Evolutionary conservation across 2,329 filamentous ascomycete species (phyloP).

Genomic region (Trichoderma arundinaceum): DNA sequence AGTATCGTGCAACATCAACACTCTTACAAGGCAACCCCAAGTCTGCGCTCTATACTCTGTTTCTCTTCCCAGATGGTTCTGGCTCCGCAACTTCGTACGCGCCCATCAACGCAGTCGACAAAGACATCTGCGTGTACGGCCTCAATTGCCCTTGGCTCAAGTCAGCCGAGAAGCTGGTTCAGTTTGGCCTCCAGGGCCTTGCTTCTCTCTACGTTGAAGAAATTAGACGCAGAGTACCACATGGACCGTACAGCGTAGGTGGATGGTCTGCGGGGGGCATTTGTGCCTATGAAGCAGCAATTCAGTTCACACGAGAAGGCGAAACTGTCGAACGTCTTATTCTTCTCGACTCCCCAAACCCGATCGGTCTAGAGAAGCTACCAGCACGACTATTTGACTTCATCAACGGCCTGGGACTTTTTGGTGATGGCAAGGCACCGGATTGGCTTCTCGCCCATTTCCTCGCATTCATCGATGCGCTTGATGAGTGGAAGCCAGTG

Average conservation of each 20-base stretch:
- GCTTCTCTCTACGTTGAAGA: constrained; percentile 60
- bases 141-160: constrained; percentile 68
- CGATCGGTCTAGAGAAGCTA: constrained; percentile 69
- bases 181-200: constrained; percentile 40
- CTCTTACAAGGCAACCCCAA: constrained; percentile 24
- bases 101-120: constrained; percentile 43
- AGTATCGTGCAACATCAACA: constrained; percentile 29
- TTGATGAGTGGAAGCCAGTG: constrained; percentile 70
- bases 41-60: constrained; percentile 22
- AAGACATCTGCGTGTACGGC: constrained; percentile 57
- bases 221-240: constrained; percentile 72
- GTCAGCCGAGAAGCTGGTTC: constrained; percentile 53
- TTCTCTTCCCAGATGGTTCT: constrained; percentile 56
- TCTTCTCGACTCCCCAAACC: constrained; percentile 69
- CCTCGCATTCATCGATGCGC: constrained; percentile 67
- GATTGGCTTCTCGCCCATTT: constrained; percentile 76
- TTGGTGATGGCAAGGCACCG: constrained; percentile 69
- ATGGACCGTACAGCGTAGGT: constrained; percentile 69
- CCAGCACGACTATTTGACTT: constrained; percentile 67
- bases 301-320: constrained; percentile 61
- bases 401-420: constrained; percentile 73
- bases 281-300: constrained; percentile 69
- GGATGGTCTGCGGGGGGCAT: constrained; percentile 80
- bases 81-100: constrained; percentile 70
- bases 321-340: constrained; percentile 64